Base-by-base conservation (phyloP, 768 basidiomycete species). In the Amanita phalloides region DNA sequence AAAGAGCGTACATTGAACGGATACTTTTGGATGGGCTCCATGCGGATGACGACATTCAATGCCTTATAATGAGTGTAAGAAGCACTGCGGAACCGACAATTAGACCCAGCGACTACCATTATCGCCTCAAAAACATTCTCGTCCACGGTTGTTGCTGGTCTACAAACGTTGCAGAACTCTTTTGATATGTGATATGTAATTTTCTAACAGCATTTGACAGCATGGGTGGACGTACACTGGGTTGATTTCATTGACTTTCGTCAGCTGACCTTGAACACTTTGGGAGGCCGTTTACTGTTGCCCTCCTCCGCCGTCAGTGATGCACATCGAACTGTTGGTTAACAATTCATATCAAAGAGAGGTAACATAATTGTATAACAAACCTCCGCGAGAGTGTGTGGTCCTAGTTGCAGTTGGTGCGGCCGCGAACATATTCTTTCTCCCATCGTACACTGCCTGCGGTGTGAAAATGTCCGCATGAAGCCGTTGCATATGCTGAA, bases 1-100 rank as follows among this genome's bases (percentile, higher is more conserved):
- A 90, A 89, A 0, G 84, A 86, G 0, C 87, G 76, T 6, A 81
- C 75, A 48, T 87, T 84, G 71, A 82, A 86, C 0, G 87, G 85
- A 51, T 81, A 79, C 17, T 73, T 72, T 61, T 78, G 62, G 2
- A 77, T 83, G 0, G 88, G 88, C 49, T 78, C 77, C 82, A 86
- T 86, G 0, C 87, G 76, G 13, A 90, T 73, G 9, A 81, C 82
- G 3, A 89, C 82, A 54, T 90, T 90, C 45, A 84, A 61, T 0
- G 84, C 83, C 85, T 87, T 21, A n/a, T 42, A 45, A 36, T 8
- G 1, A 3, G 17, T 14, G 4, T 51, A n/a, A 52, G 17, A n/a
- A 5, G 20, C 20, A 9, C 5, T 26, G 33, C 44, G 21, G 54
- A 17, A 23, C 32, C 45, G n/a, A 2, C 25, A 8, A 30, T 35